Evolutionary conservation across 179 eudicot genomes (phyloP).

Genomic region (Gypsophila paniculata): DNA sequence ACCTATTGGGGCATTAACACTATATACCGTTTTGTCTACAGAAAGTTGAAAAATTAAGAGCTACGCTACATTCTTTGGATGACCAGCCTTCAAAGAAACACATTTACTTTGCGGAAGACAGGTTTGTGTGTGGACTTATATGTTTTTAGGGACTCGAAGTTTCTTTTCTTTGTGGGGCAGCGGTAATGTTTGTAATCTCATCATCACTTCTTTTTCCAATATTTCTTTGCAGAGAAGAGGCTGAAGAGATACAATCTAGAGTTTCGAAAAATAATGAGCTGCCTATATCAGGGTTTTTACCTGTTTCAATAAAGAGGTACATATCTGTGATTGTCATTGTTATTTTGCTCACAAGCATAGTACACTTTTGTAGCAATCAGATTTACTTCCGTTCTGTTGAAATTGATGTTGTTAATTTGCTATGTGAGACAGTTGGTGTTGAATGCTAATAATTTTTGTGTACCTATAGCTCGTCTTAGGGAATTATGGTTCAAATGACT

Average conservation of each 20-base stretch:
- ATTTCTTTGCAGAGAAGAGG: conserved; percentile 53
- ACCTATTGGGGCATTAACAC: not conserved
- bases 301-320: conserved; percentile 55
- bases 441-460: not conserved
- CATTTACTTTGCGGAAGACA: conserved; percentile 76
- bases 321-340: not conserved
- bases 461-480: not conserved
- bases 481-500: not conserved
- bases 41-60: conserved; percentile 73
- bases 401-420: conserved; percentile 3
- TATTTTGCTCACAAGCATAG: too few relatives aligned
- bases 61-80: conserved; percentile 51
- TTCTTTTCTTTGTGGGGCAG: not conserved
- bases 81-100: conserved; percentile 48
- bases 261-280: conserved; percentile 21
- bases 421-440: not conserved
- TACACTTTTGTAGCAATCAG: not conserved
- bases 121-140: conserved; percentile 38
- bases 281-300: conserved; percentile 35
- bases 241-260: conserved; percentile 44
- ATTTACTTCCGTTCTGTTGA: not conserved
- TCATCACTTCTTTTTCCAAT: not conserved
- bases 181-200: conserved; percentile 2
- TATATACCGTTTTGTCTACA: conserved; percentile 25
- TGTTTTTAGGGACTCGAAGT: not conserved